Conservation (phyloP, 257 asterid species). For the Sherardia arvensis region DNA sequence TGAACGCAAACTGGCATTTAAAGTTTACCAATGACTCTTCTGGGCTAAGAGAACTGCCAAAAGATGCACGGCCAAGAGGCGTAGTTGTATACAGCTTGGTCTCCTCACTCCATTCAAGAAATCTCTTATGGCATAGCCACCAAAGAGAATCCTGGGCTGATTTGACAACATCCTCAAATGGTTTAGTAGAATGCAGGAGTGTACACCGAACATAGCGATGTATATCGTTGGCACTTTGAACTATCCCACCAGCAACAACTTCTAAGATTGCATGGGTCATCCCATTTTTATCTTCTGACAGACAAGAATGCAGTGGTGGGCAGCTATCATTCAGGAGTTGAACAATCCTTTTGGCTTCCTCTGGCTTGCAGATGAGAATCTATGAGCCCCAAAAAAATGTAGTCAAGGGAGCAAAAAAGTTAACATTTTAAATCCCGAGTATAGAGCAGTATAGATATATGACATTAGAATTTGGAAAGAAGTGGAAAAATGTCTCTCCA, state of each 20-base stretch:
- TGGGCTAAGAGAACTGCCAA: slow-evolving; percentile 95
- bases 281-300: slow-evolving; percentile 97
- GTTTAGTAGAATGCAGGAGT: slow-evolving; percentile 88
- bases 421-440: neutral
- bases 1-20: slow-evolving; percentile 10
- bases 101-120: slow-evolving; percentile 88
- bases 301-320: slow-evolving; percentile 90
- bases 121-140: slow-evolving; percentile 87
- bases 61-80: slow-evolving; percentile 97
- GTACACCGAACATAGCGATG: slow-evolving; percentile 94
- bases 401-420: slow-evolving; percentile 3
- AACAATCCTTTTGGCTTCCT: slow-evolving; percentile 67
- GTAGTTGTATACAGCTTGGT: slow-evolving; percentile 83
- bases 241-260: slow-evolving; percentile 99
- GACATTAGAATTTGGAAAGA: neutral
- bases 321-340: slow-evolving; percentile 73
- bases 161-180: slow-evolving; percentile 93
- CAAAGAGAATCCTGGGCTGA: slow-evolving; percentile 97
- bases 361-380: slow-evolving; percentile 90
- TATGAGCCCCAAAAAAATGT: slow-evolving; percentile 17
- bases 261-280: slow-evolving; percentile 98
- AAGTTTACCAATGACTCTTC: slow-evolving; percentile 87
- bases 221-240: slow-evolving; percentile 89
- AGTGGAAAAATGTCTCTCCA: neutral
- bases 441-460: neutral